Evolutionary conservation across 2,329 filamentous ascomycete genomes (phyloP).

Genomic region (Penicillium sp.): DNA sequence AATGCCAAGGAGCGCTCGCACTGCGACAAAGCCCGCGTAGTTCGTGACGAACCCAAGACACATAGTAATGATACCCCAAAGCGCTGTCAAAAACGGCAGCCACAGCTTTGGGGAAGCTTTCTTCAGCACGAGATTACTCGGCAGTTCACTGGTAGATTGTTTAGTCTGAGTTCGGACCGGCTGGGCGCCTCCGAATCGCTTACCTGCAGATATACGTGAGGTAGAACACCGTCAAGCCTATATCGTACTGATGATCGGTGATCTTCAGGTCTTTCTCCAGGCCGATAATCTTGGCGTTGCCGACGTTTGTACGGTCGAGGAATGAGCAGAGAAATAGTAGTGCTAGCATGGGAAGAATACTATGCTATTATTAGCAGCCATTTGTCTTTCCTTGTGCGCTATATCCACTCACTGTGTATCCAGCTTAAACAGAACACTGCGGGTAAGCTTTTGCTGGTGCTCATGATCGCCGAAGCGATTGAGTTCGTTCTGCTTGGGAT

Average conservation of each 20-base stretch:
- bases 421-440: conserved; percentile 52
- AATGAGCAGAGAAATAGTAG: conserved; percentile 67
- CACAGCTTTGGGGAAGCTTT: conserved; percentile 61
- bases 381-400: not conserved
- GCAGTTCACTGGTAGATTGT: conserved; percentile 55
- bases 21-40: conserved; percentile 59
- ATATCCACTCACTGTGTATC: conserved; percentile 17
- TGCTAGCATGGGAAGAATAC: conserved; percentile 64
- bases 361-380: conserved; percentile 29
- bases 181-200: conserved; percentile 7
- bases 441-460: conserved; percentile 37
- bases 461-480: conserved; percentile 16
- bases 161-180: not conserved
- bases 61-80: conserved; percentile 61
- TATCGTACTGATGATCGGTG: conserved; percentile 63
- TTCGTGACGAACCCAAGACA: conserved; percentile 41
- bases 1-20: conserved; percentile 63
- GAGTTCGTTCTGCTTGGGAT: conserved; percentile 17
- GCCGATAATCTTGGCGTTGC: conserved; percentile 67
- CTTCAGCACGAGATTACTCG: conserved; percentile 65
- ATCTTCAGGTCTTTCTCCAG: conserved; percentile 62
- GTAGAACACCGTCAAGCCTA: conserved; percentile 66
- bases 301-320: conserved; percentile 71
- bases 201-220: conserved; percentile 60
- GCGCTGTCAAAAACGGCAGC: conserved; percentile 58